These are phyloP conservation scores for Aureobasidium lini DNA, from an alignment of 2,329 filamentous ascomycete species.

Conservation along the genomic window DNA sequence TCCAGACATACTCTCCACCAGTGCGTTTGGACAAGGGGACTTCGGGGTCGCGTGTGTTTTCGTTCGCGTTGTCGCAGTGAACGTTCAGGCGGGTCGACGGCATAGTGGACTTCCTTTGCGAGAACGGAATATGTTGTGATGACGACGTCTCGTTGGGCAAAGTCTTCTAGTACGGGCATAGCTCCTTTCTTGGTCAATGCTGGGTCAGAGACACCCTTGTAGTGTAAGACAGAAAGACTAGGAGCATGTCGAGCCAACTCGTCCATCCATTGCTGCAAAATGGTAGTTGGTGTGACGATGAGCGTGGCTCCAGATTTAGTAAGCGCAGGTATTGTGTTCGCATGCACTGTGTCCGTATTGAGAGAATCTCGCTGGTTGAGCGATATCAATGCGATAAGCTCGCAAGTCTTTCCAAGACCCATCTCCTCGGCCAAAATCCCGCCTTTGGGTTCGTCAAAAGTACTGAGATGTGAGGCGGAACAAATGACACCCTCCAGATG, in stretches of 20 bases:
- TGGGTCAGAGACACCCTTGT: conserved; percentile 42
- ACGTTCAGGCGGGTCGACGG: conserved; percentile 62
- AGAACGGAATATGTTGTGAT: conserved; percentile 62
- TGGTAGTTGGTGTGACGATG: conserved; percentile 55
- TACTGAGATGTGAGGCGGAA: conserved; percentile 28
- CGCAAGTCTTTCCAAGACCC: conserved; percentile 75
- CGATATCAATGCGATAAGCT: conserved; percentile 63
- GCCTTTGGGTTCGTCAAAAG: conserved; percentile 42
- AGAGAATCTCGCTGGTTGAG: conserved; percentile 45
- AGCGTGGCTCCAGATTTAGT: conserved; percentile 48
- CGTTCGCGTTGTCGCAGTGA: conserved; percentile 53
- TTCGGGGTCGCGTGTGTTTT: conserved; percentile 58
- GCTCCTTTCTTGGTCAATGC: conserved; percentile 28
- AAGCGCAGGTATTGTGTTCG: neutral
- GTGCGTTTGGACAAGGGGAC: conserved; percentile 69
- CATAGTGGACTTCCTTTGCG: conserved; percentile 72
- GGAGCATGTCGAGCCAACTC: conserved; percentile 54
- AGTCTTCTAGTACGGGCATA: conserved; percentile 36
- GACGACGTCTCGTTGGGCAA: conserved; percentile 49
- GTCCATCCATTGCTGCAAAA: conserved; percentile 56
- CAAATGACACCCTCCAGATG: conserved; percentile 53
- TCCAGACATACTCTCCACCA: conserved; percentile 80
- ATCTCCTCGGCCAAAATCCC: conserved; percentile 75
- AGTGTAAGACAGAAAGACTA: conserved; percentile 47
- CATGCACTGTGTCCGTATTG: neutral